Evolutionary conservation across 2,329 filamentous ascomycete species (phyloP), one percentile per base, ranked within the genome.

Genomic region (Piedraia hortae): DNA sequence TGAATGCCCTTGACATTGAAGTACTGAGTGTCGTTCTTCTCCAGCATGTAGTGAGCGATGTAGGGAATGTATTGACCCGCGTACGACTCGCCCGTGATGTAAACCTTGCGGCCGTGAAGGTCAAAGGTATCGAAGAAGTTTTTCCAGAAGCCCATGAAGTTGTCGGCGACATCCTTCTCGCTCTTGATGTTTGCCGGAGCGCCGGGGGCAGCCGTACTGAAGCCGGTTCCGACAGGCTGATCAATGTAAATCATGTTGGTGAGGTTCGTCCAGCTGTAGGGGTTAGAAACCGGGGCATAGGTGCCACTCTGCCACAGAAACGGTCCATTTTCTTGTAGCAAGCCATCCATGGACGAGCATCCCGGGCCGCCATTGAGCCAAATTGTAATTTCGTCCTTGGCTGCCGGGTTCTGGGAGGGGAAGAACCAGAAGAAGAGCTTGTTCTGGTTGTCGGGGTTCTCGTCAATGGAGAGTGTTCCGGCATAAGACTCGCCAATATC

Each of bases 381-480:
- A 17, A 44, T 37, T 1, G 30, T 28, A 14, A 45, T 37, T 24
- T 45, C 39, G 19, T 55, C 49, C 3, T 42, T 43, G 6, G 48
- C 47, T 6, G 42, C 40, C 3, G 46, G 44, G 19, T 52, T 47
- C 4, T 40, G 42, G 2, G 50, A 49, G 15, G 53, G 52, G 26
- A 53, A 54, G 30, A 53, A 51, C 47, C 48, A 47, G 29, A 54
- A 57, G 31, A 46, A 58, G 0, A 58, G 38, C 12, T 34, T 27
- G 10, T 34, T 34, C 11, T 23, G 22, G 15, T 27, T 24, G 10
- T 22, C 23, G 9, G 27, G 20, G 13, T 34, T 33, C 10, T 25
- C 21, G 15, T 31, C 26, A 21, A 40, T 35, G 14, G 35, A 32
- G 6, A 42, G 23, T 4, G 33, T 23, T 18, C 38, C 38, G 17